Evolutionary conservation across 345 rosid genomes (phyloP), one percentile per base, ranked within the genome.

Genomic region (Jatropha curcas): DNA sequence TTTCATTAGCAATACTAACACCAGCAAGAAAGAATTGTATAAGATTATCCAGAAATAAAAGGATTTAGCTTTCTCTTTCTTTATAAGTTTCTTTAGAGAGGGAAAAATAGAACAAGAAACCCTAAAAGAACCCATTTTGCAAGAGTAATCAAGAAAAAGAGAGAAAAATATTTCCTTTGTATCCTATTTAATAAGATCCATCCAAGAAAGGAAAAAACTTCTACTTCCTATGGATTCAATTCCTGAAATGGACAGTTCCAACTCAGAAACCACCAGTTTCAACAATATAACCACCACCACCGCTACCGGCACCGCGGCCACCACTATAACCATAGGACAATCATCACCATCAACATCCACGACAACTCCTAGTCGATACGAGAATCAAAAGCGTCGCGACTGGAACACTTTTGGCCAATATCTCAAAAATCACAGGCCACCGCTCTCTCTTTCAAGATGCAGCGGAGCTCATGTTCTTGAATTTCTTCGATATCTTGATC

Each of bases 321-420:
- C 65, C 11, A 13, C 50, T 24, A 52, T 60, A 20, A 69, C 80
- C 16, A 20, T 19, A 5, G 55, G 70, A 35, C 20, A 51, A 31
- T 24, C 59, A 0, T 48, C 77, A 37, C 51, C 80, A 17, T 31
- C 80, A 2, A 46, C 80, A 16, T 68, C 77, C 2, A 13, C 69
- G 7, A 24, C 77, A 24, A 39, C 77, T 17, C 72, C 77, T 0
- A 78, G 81, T 65, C 76, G 87, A 62, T 63, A 81, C 56, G 81
- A 81, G 81, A 81, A 81, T 70, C 84, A 81, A 48, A 81, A 81
- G 67, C 78, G 84, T 41, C 75, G 84, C 0, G 84, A 81, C 76
- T 81, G 84, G 84, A 77, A 71, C 63, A 81, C 84, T 56, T 81
- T 81, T 20, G 78, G 84, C 5, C 84, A 77, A 35, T 81, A 81